Evolutionary conservation across 2,329 filamentous ascomycete genomes (phyloP).

Genomic region (Diaporthe sp.): DNA sequence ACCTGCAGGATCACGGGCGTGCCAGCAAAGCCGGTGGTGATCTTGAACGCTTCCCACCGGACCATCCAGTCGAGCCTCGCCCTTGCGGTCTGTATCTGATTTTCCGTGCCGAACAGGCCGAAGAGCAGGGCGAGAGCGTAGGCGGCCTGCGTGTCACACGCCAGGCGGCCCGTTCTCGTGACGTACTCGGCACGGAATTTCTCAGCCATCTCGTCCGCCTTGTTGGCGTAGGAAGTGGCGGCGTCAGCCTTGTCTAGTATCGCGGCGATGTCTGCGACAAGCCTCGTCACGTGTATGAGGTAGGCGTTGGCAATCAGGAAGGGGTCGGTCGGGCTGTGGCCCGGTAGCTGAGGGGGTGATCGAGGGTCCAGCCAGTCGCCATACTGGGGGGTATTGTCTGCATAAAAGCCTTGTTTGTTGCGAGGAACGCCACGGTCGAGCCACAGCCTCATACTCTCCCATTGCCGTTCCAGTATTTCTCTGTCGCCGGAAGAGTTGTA

Average conservation of each 20-base stretch:
- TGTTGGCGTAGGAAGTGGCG: conserved; percentile 43
- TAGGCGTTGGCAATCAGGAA: conserved; percentile 55
- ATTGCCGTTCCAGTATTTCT: conserved; percentile 47
- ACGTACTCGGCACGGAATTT: conserved; percentile 49
- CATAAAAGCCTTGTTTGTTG: conserved; percentile 52
- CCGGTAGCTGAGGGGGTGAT: conserved; percentile 52
- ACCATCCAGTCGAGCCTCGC: conserved; percentile 41
- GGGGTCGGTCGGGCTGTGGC: conserved; percentile 50
- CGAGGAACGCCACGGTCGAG: conserved; percentile 49
- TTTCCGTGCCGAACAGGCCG: conserved; percentile 45
- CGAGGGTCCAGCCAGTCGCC: conserved; percentile 59
- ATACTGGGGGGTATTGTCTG: conserved; percentile 49
- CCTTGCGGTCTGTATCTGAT: background rate
- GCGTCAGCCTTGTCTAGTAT: conserved; percentile 45
- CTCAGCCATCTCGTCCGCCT: conserved; percentile 43
- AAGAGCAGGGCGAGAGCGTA: conserved; percentile 43
- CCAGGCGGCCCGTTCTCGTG: conserved; percentile 42
- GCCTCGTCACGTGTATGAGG: conserved; percentile 52
- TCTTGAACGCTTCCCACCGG: conserved; percentile 28
- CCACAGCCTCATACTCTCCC: conserved; percentile 49
- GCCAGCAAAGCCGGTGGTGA: conserved; percentile 40
- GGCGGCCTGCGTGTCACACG: conserved; percentile 48
- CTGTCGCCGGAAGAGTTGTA: conserved; percentile 49
- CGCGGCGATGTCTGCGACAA: conserved; percentile 47
- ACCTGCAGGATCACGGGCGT: conserved; percentile 40